Evolutionary conservation across 2,329 filamentous ascomycete species (phyloP).

Genomic region (Biscogniauxia sp.): DNA sequence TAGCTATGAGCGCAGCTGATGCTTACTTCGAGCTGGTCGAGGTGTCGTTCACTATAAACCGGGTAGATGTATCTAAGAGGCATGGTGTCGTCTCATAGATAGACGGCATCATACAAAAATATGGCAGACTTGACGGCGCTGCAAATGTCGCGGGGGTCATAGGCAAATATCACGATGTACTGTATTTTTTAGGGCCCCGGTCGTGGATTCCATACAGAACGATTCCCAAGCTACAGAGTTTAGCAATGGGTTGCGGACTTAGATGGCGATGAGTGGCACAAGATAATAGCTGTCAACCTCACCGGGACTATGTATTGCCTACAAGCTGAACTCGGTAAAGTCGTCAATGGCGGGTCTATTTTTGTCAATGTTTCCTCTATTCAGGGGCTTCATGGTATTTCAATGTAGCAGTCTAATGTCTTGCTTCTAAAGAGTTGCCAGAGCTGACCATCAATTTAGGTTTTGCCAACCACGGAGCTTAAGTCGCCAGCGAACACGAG

Average conservation of each 20-base stretch:
- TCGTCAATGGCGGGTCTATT: slow-evolving; percentile 54
- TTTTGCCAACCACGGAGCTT: slow-evolving; percentile 39
- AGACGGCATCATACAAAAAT: slow-evolving; percentile 41
- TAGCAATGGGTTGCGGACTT: slow-evolving; percentile 41
- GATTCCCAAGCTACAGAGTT: too few relatives aligned
- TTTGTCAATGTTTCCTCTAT: slow-evolving; percentile 56
- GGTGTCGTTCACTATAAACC: slow-evolving; percentile 33
- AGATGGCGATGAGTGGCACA: slow-evolving; percentile 48
- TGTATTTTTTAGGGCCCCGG: too few relatives aligned
- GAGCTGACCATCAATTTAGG: slow-evolving; percentile 31
- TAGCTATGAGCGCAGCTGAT: slow-evolving; percentile 25
- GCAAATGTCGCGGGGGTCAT: slow-evolving; percentile 54
- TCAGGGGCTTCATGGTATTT: slow-evolving; percentile 46
- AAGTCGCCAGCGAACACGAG: slow-evolving; percentile 38
- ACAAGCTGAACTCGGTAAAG: slow-evolving; percentile 43
- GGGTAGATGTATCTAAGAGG: slow-evolving; percentile 48
- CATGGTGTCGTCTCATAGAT: slow-evolving; percentile 52
- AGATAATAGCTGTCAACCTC: slow-evolving; percentile 47
- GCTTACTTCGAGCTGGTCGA: slow-evolving; percentile 27
- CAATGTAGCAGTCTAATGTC: slow-evolving; percentile 32
- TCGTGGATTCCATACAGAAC: too few relatives aligned
- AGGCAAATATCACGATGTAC: slow-evolving; percentile 41
- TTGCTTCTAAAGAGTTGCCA: slow-evolving; percentile 2
- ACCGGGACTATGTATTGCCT: slow-evolving; percentile 53
- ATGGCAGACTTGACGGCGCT: slow-evolving; percentile 53